Base-by-base conservation (phyloP, 169 alveolate species). In the Plasmodium reichenowi region DNA sequence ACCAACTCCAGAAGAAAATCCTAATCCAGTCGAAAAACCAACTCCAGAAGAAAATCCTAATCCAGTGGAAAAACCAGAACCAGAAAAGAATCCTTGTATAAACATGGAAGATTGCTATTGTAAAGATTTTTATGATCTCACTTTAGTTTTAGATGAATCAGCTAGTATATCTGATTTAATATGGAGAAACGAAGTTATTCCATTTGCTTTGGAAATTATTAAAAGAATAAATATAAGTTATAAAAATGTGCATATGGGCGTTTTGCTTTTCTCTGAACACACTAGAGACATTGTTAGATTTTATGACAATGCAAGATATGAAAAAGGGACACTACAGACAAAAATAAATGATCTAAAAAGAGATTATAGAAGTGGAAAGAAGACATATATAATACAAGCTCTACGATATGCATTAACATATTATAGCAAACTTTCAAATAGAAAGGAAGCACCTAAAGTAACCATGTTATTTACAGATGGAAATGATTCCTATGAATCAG, bases 401-500 rank as follows among this genome's bases (percentile, higher is more conserved):
- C 50, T 78, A 70, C 26, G 5, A 13, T 78, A 78, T 78, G 89
- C 78, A 52, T 64, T 78, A 78, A 17, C 0, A 45, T 15, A 20
- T 50, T 64, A 48, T 54, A 64, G 26, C 26, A 78, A 64, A 78
- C 6, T 9, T 48, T 64, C 89, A 78, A 26, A 45, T 64, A 78
- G 89, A 78, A 38, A 43, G n/a, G 50, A 78, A 3, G 89, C 89
- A 58, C 89, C 89, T 43, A 78, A 78, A 24, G 60, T 78, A 24
- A 78, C 89, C 20, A 64, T 78, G 76, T 10, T 78, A 47, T 78
- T 78, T 78, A 78, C 89, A 26, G 89, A 78, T 66, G 89, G 89
- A 15, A 45, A 64, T 24, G 89, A 78, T 56, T 66, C 89, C 15
- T 52, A 73, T 22, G 72, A 52, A 58, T 78, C 89, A 29, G 74